Evolutionary conservation across 345 rosid genomes (phyloP).

Genomic region (Hibiscus mutabilis): DNA sequence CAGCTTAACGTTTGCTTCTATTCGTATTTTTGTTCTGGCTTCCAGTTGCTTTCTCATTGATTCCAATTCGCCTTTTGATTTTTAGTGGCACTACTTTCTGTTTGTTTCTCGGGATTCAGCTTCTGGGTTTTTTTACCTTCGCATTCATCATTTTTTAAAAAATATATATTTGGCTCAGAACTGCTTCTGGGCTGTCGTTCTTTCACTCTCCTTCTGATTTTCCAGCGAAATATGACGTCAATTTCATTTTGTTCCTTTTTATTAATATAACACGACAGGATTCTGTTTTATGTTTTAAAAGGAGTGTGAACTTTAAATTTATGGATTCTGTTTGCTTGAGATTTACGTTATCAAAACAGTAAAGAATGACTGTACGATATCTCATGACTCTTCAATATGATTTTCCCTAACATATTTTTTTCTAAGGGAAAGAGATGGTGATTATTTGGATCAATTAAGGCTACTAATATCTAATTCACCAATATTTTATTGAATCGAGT

Average conservation of each 20-base stretch:
- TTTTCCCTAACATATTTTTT: too few species aligned
- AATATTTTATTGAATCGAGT: too few species aligned
- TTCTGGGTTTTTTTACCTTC: not conserved
- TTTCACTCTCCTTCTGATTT: not conserved
- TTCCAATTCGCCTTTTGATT: not conserved
- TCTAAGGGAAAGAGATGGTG: too few species aligned
- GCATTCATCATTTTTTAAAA: not conserved
- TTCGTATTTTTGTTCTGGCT: too few species aligned
- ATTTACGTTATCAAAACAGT: constrained; percentile 4
- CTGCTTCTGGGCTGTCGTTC: not conserved
- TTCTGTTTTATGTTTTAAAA: not conserved
- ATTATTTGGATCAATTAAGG: too few species aligned
- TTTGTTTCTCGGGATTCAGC: not conserved
- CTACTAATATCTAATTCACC: too few species aligned
- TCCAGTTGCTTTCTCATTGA: not conserved
- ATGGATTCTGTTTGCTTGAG: constrained; percentile 8
- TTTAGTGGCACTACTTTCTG: not conserved
- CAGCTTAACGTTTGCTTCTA: not conserved
- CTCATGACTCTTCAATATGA: too few species aligned
- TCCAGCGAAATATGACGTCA: not conserved
- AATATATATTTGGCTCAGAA: not conserved
- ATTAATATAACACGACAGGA: not conserved
- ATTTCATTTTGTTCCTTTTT: not conserved
- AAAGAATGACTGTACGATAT: not conserved
- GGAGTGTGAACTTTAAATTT: not conserved